Evolutionary conservation across 768 basidiomycete genomes (phyloP).

Genomic region (Collybiopsis luxurians): DNA sequence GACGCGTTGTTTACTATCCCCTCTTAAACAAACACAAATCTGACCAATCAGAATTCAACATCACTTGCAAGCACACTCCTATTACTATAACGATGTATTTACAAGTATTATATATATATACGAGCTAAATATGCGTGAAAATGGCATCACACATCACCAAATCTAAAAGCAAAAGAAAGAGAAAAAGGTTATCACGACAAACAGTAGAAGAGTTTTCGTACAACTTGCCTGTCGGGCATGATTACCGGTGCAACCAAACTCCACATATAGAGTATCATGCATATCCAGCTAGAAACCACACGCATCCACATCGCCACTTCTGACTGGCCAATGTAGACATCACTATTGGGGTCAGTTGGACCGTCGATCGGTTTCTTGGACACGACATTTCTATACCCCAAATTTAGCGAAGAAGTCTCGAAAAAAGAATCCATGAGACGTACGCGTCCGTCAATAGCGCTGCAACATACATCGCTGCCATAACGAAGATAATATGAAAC

Average conservation of each 20-base stretch:
- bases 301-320: slow-evolving; percentile 99
- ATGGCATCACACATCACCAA: too few species aligned
- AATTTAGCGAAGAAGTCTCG: background rate
- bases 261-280: slow-evolving; percentile 83
- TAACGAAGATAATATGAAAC: slow-evolving; percentile 98
- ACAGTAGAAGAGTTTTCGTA: background rate
- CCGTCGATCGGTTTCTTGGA: slow-evolving; percentile 49
- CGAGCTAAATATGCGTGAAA: too few species aligned
- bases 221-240: slow-evolving; percentile 77
- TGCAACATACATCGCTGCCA: slow-evolving; percentile 96
- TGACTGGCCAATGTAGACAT: slow-evolving; percentile 92
- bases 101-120: too few species aligned
- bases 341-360: slow-evolving; percentile 51
- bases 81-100: too few species aligned
- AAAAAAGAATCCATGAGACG: slow-evolving; percentile 25
- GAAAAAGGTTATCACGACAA: background rate
- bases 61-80: too few species aligned
- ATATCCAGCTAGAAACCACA: slow-evolving; percentile 94
- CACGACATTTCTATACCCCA: slow-evolving; percentile 63
- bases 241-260: slow-evolving; percentile 84
- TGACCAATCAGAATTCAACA: too few species aligned
- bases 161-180: background rate
- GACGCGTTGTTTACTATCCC: slow-evolving; percentile 3
- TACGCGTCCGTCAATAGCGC: slow-evolving; percentile 98
- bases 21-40: too few species aligned